A percentile compares a stretch with the other conserved stretches of the same genome.
phyloP scores from a whole-genome alignment of 2,329 filamentous ascomycete genomes.

The Sporothrix luriei region DNA sequence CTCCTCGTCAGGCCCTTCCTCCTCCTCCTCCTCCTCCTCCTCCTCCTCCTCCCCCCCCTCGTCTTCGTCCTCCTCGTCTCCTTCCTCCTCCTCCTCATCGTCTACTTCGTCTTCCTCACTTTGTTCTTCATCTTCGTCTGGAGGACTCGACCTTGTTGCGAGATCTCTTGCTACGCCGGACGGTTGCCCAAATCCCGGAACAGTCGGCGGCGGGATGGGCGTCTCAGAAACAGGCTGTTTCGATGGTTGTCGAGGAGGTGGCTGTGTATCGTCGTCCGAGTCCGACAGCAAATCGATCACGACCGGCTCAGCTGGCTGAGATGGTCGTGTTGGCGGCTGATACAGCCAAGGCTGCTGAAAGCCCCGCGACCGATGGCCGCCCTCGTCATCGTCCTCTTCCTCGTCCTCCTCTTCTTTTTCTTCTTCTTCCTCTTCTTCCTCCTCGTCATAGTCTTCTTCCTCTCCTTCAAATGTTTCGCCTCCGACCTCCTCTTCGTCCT shows the following conservation, averaged over 20 bases:
- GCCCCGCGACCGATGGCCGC: not conserved
- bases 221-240: slow-evolving; percentile 3
- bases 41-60: slow-evolving; percentile 14
- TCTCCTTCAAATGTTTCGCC: slow-evolving; percentile 15
- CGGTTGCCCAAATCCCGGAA: slow-evolving; percentile 28
- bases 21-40: slow-evolving; percentile 28
- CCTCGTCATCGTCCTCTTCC: slow-evolving; percentile 10
- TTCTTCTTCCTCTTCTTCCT: slow-evolving; percentile 5
- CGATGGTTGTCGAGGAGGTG: not conserved
- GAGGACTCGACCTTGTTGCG: slow-evolving; percentile 13
- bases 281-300: slow-evolving; percentile 54
- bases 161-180: slow-evolving; percentile 29
- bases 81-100: slow-evolving; percentile 20
- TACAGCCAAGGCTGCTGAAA: slow-evolving; percentile 22
- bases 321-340: not conserved
- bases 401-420: slow-evolving; percentile 16
- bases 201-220: slow-evolving; percentile 2
- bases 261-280: slow-evolving; percentile 43
- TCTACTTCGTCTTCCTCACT: slow-evolving; percentile 29
- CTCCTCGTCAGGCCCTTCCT: not conserved
- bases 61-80: slow-evolving; percentile 1
- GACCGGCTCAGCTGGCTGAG: slow-evolving; percentile 41
- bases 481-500: not conserved
- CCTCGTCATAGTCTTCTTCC: not conserved
- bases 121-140: slow-evolving; percentile 14